Base-by-base conservation (phyloP, 108 stramenopile genomes). In the Pelagomonas calceolata region DNA sequence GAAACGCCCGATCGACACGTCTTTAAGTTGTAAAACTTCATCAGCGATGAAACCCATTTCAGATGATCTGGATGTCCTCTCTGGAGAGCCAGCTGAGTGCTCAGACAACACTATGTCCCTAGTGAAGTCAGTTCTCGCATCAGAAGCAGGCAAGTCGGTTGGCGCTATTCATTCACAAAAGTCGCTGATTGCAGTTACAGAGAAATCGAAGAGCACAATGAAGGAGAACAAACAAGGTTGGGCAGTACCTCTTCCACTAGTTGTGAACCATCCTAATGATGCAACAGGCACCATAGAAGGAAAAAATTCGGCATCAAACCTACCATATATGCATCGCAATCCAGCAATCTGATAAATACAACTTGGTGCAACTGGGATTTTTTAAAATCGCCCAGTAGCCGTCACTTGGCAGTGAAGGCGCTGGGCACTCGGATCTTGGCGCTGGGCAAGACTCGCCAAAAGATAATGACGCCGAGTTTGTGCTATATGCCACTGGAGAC, bases 311-410 rank as follows among this genome's bases (percentile, higher is more conserved):
- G 35, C 83, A 31, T 70, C 79, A 36, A 85, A 85, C 66, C 78
- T 85, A 51, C 75, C 82, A n/a, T 85, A 83, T 66, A 79, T 75
- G 65, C 78, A 85, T 76, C 81, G 85, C 67, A 83, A 85, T 63
- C 85, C 85, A 51, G 82, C 85, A 26, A 43, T 84, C 31, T 83
- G 29, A 34, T 29, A 69, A 73, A n/a, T n/a, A n/a, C n/a, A n/a
- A n/a, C n/a, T n/a, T n/a, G n/a, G n/a, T n/a, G n/a, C n/a, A n/a
- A n/a, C n/a, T n/a, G n/a, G n/a, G n/a, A n/a, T n/a, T n/a, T n/a
- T n/a, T n/a, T n/a, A n/a, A n/a, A n/a, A n/a, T n/a, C n/a, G n/a
- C n/a, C n/a, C n/a, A n/a, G n/a, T n/a, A n/a, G n/a, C n/a, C n/a
- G n/a, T n/a, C n/a, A n/a, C n/a, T n/a, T n/a, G n/a, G n/a, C n/a